Evolutionary conservation across 2,329 filamentous ascomycete species (phyloP).

Genomic region (Rachicladosporium sp.): DNA sequence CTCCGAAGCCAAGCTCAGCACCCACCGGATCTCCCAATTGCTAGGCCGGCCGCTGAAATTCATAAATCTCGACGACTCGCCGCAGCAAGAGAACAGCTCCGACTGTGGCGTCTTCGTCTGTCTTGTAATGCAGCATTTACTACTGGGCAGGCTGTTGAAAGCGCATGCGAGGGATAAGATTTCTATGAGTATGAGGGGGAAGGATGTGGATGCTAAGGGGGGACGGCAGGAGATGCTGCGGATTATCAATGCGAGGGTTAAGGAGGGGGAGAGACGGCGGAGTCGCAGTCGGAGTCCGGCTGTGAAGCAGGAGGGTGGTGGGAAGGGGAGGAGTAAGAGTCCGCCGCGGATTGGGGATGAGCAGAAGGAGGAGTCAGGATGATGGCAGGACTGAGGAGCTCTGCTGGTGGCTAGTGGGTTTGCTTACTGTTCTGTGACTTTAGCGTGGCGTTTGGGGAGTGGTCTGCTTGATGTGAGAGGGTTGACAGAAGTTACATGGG

Average conservation of each 20-base stretch:
- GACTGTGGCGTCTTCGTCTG: slow-evolving; percentile 97
- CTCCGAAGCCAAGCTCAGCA: slow-evolving; percentile 57
- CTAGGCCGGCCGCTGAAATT: slow-evolving; percentile 59
- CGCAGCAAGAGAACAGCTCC: slow-evolving; percentile 81
- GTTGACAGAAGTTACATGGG: too few species aligned
- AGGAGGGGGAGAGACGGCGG: slow-evolving; percentile 72
- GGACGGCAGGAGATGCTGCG: slow-evolving; percentile 83
- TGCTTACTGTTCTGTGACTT: too few species aligned
- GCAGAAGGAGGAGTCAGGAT: slow-evolving; percentile 7
- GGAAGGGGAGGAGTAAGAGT: slow-evolving; percentile 12
- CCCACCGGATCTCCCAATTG: slow-evolving; percentile 56
- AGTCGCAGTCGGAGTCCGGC: slow-evolving; percentile 11
- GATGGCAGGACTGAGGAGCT: too few species aligned
- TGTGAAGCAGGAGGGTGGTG: slow-evolving; percentile 3
- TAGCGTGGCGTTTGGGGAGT: too few species aligned
- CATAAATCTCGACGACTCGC: slow-evolving; percentile 70
- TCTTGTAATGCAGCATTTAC: slow-evolving; percentile 84
- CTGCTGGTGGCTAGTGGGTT: too few species aligned
- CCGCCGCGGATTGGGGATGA: slow-evolving; percentile 20
- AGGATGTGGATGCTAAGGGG: slow-evolving; percentile 65
- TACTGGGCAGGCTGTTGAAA: slow-evolving; percentile 68
- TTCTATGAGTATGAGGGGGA: slow-evolving; percentile 83
- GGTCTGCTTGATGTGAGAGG: too few species aligned
- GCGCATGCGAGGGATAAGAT: slow-evolving; percentile 76
- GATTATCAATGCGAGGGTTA: slow-evolving; percentile 75